phyloP scores from a whole-genome alignment of 306 rosid species.

The Vigna hirtella region DNA sequence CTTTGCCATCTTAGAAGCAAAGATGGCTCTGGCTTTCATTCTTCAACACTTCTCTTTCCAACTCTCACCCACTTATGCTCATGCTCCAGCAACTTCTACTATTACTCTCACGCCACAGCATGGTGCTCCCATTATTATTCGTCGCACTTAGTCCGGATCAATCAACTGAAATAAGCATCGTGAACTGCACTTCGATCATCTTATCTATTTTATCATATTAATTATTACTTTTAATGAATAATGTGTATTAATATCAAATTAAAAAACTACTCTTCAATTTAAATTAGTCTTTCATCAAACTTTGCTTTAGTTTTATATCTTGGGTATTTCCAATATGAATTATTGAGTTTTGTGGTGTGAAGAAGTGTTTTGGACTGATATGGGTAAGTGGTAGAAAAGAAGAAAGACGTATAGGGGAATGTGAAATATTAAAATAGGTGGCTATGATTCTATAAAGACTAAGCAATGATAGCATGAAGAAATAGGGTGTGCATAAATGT shows the following conservation, averaged over 20 bases:
- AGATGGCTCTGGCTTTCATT: not conserved
- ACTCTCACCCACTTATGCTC: constrained; percentile 18
- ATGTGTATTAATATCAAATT: too few species aligned
- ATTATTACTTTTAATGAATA: too few species aligned
- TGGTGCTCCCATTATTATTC: constrained; percentile 13
- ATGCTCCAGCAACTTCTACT: not conserved
- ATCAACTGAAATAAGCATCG: too few species aligned
- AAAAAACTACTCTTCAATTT: too few species aligned
- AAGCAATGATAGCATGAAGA: not conserved
- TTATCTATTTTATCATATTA: too few species aligned
- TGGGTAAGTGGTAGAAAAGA: not conserved
- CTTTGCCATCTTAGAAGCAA: not conserved
- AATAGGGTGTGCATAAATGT: not conserved
- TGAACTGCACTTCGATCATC: too few species aligned
- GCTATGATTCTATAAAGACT: not conserved
- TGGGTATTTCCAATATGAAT: too few species aligned
- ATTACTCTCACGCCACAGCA: not conserved
- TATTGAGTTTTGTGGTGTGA: not conserved
- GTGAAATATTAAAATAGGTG: not conserved
- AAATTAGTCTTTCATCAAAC: too few species aligned
- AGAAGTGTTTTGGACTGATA: not conserved
- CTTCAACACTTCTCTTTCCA: constrained; percentile 6
- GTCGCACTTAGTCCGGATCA: not conserved
- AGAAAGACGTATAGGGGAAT: not conserved
- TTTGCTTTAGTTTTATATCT: too few species aligned